Base-by-base conservation (phyloP, 2,329 filamentous ascomycete species). In the Endothia cerciana region DNA sequence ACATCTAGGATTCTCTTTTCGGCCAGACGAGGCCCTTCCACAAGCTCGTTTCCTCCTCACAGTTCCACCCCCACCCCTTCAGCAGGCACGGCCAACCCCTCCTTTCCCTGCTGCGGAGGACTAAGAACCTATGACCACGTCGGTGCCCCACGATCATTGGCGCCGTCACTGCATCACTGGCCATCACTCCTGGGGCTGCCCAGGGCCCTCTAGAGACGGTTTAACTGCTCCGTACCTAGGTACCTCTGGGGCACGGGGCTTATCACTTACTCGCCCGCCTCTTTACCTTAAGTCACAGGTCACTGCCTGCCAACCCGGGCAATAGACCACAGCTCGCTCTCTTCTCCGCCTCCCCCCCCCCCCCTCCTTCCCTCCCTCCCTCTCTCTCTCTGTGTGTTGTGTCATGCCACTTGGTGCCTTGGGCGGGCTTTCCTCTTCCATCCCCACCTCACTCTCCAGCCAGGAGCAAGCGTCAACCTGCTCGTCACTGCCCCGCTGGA, bases 391-490 rank as follows among this genome's bases (percentile, higher is more conserved):
- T 45, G n/a, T 28, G 25, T 43, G n/a, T 40, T n/a, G 36, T 58
- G 45, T 53, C 36, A 63, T 57, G 61, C 61, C 53, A 57, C 53
- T 63, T 63, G 53, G 51, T 38, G 51, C 28, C 53, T 58, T 58
- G 53, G 53, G 61, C 61, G 38, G 61, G n/a, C 53, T 57, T 43
- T 15, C 38, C 41, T 36, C 25, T n/a, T 58, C 61, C 30, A 4
- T 51, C 25, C n/a, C 47, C 59, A 30, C 22, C 25, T 47, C 57
- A n/a, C 41, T 49, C 33, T 61, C 19, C 28, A 17, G 22, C 28
- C 55, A 65, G 59, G 45, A 56, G 25, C 56, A 65, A 55, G 58
- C 59, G 28, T 22, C 53, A 19, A 36, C 49, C 47, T 62, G 36
- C 19, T 56, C 58, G 25, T 62, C 53, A 28, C 40, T 55, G 15